Conservation (phyloP, 2,329 filamentous ascomycete genomes). For the Fusarium multiceps region DNA sequence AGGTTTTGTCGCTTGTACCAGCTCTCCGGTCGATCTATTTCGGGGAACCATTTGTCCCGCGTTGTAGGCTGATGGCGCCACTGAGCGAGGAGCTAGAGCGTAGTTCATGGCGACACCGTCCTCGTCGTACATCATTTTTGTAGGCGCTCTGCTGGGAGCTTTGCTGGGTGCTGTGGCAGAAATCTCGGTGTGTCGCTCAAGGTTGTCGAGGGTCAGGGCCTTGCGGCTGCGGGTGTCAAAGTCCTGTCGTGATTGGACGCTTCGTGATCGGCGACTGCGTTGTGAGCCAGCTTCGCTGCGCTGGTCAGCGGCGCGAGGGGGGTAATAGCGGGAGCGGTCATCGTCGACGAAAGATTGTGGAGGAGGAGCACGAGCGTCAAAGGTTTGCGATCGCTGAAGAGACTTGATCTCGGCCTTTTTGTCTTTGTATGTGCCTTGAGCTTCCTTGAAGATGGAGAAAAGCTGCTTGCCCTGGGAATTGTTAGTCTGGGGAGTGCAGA, state of each 20-base stretch:
- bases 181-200: slow-evolving; percentile 64
- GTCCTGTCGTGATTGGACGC: slow-evolving; percentile 48
- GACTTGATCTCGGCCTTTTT: slow-evolving; percentile 83
- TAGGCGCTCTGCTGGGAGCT: slow-evolving; percentile 57
- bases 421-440: slow-evolving; percentile 86
- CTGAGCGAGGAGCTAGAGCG: slow-evolving; percentile 47
- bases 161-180: slow-evolving; percentile 61
- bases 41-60: slow-evolving; percentile 50
- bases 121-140: slow-evolving; percentile 55
- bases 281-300: slow-evolving; percentile 56
- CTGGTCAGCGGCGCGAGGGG: slow-evolving; percentile 50
- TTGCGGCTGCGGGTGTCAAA: slow-evolving; percentile 49
- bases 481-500: slow-evolving; percentile 21
- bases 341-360: slow-evolving; percentile 43
- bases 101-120: slow-evolving; percentile 56
- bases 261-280: slow-evolving; percentile 55
- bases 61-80: slow-evolving; percentile 41
- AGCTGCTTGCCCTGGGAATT: slow-evolving; percentile 83
- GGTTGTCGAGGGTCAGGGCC: slow-evolving; percentile 64
- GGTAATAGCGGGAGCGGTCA: slow-evolving; percentile 50
- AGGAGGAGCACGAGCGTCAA: slow-evolving; percentile 49
- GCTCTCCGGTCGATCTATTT: slow-evolving; percentile 54
- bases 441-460: slow-evolving; percentile 90
- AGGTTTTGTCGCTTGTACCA: slow-evolving; percentile 43
- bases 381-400: slow-evolving; percentile 72